Evolutionary conservation across 1,284 basidiomycete species (phyloP), one percentile per base, ranked within the genome.

Genomic region (Phylloboletellus chloephorus): DNA sequence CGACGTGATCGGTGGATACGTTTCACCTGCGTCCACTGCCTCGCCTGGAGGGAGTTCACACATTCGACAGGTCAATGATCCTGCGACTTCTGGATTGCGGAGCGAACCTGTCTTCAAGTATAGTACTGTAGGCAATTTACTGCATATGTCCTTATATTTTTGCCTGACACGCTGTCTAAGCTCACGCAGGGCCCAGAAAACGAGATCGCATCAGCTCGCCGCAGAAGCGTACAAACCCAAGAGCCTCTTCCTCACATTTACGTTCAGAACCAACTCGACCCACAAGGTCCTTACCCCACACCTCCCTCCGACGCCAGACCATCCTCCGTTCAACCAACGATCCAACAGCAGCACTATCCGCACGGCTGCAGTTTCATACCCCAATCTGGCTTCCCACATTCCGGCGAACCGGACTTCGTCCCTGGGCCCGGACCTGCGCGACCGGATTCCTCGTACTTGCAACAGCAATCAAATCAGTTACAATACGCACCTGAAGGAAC

Each of bases 1-100:
- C 19, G 54, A 56, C 5, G 24, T 35, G 17, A 33, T 50, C 25
- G 43, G 50, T 10, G 53, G 59, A 21, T 67, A 65, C 15, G 49
- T 66, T 12, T 67, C 67, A 0, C 63, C 70, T 9, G 53, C 65
- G 4, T 68, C 69, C 16, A 74, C 70, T 2, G 57, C 67, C 9
- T 68, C 70, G 7, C 69, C 69, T 9, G 64, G 64, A 20, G 64
- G 61, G n/a, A 69, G 66, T 47, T 65, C 69, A 25, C 65, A 63
- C 44, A 48, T 53, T 17, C 58, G 51, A 16, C 44, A 56, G 11
- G 43, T 46, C 34, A 66, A 66, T 23, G 65, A 66, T 3, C 32
- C 57, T 26, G 10, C 21, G 6, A 44, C 52, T 7, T 61, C 60
- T 3, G 41, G 34, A 2, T 23, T 63, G 24, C 61, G 56, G 15